These are phyloP conservation scores for Acanthamoeba rhysodes DNA, from an alignment of 208 protist genomes.

Conservation along the genomic window DNA sequence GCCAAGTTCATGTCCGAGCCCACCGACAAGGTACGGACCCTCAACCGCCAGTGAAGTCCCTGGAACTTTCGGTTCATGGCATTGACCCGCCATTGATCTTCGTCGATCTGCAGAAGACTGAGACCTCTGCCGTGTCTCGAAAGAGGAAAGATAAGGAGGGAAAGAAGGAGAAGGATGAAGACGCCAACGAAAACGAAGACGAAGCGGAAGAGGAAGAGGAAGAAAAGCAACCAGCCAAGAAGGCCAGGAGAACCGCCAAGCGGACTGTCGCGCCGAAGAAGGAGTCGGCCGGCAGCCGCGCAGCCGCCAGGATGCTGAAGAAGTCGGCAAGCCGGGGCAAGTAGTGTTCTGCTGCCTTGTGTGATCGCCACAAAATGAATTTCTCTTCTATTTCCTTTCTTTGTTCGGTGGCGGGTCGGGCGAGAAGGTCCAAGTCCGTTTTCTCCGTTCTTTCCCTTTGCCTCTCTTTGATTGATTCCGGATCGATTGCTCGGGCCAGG, in stretches of 20 bases:
- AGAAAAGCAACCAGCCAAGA: neutral
- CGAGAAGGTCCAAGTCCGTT: neutral
- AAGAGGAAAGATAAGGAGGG: constrained; percentile 21
- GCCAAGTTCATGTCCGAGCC: neutral
- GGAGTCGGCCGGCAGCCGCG: neutral
- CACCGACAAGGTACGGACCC: neutral
- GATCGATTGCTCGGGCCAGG: neutral
- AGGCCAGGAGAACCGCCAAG: neutral
- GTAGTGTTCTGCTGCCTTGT: no score
- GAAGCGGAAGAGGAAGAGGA: neutral
- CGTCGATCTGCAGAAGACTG: neutral
- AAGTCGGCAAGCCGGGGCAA: neutral
- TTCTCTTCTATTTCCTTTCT: constrained; percentile 2
- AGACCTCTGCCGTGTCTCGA: neutral
- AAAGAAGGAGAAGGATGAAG: neutral
- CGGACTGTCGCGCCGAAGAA: neutral
- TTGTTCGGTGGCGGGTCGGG: neutral
- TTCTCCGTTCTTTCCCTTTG: constrained; percentile 1
- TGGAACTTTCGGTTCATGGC: neutral
- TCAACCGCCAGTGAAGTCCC: no score
- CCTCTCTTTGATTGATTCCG: neutral
- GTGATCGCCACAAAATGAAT: neutral
- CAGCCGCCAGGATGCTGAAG: neutral
- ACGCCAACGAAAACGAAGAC: neutral
- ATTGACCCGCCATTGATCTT: neutral